Base-by-base conservation (phyloP, 768 basidiomycete species). In the Lyophyllum shimeji region DNA sequence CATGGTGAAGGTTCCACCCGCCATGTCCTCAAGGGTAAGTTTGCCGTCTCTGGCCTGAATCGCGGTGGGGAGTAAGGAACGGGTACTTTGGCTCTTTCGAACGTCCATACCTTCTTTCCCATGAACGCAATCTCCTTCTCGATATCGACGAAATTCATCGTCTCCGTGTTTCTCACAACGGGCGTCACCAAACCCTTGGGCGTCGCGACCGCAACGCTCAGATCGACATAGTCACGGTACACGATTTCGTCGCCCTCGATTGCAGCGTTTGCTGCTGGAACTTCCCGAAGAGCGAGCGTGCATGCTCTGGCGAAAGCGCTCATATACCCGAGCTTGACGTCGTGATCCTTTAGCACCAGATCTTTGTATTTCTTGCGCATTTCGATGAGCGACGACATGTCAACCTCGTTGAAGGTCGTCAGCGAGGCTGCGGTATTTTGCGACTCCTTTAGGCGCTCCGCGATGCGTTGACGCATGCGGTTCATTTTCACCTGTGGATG, bases 381-480 rank as follows among this genome's bases (percentile, higher is more conserved):
- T 40, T 89, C 87, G 78, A 97, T 90, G 53, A 98, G 77, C 42
- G 91, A 88, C 40, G 93, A 95, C 96, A 99, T 98, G 78, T 98
- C 96, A 68, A 99, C 93, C 76, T 99, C 96, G 77, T 99, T 98
- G 84, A 99, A 99, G 23, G 96, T 98, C 31, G 97, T 98, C 57
- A 98, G 74, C 48, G 94, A 95, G 46, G 96, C 96, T 3, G 96
- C 97, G 18, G 92, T 85, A 69, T 98, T 97, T 72, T 99, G 96
- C 21, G 95, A 96, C 70, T 97, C 89, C 78, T 99, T 99, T 70
- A 99, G 84, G 50, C 96, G 94, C 74, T 95, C 93, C 46, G 95
- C 90, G 66, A 99, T 99, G 59, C 95, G 93, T 60, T 91, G 80
- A 46, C 96, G 92, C 97, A 99, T 99, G 50, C 95, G 89, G 73